Conservation (phyloP, 75 land plant species). For the Pinus tabuliformis region DNA sequence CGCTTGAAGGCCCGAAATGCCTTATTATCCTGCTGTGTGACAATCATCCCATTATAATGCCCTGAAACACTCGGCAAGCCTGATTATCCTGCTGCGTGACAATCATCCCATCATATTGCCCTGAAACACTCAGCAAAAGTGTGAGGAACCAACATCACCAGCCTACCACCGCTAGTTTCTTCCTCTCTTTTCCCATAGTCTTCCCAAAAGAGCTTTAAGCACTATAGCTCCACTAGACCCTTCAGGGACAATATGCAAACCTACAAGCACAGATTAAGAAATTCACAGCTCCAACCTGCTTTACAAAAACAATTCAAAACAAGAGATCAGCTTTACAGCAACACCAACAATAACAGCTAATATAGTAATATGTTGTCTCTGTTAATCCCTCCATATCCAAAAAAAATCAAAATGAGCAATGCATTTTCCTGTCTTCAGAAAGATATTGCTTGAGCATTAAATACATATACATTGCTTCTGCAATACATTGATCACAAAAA, state of each 20-base stretch:
- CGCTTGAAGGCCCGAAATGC: no score
- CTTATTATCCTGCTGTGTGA: no score
- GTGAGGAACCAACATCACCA: no score
- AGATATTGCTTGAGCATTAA: no score
- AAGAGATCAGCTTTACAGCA: not conserved
- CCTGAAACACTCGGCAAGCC: no score
- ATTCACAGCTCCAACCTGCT: constrained; percentile 2
- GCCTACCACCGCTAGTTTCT: not conserved
- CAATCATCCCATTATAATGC: no score
- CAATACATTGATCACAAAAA: not conserved
- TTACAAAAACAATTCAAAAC: not conserved
- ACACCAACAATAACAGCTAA: not conserved
- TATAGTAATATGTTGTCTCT: not conserved
- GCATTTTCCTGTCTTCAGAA: no score
- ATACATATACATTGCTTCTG: not conserved
- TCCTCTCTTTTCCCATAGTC: not conserved
- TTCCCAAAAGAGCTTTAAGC: not conserved
- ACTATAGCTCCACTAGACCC: no score
- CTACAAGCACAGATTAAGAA: not conserved
- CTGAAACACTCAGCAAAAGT: not conserved
- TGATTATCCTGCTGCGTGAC: constrained; percentile 45
- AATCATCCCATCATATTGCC: constrained; percentile 50
- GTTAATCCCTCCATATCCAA: not conserved
- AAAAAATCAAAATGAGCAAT: no score
- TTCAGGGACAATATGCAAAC: no score